phyloP scores from a whole-genome alignment of 164 flowering plant genomes.

The Sedum album region DNA sequence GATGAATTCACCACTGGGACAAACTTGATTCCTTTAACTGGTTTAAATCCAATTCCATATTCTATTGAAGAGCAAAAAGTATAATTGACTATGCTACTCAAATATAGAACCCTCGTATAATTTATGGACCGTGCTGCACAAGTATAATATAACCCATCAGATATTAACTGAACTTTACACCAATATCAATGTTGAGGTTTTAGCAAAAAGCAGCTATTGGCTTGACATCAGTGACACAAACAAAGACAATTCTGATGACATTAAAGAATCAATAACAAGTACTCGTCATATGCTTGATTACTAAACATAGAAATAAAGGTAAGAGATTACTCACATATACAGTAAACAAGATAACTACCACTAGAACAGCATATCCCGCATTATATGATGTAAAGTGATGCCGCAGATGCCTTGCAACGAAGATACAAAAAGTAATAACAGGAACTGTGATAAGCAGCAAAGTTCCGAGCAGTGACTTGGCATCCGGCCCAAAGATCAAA shows the following conservation, averaged over 20 bases:
- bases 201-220: neutral
- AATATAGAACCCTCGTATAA: neutral
- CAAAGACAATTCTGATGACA: neutral
- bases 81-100: neutral
- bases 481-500: constrained; percentile 95
- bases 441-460: constrained; percentile 68
- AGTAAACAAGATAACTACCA: constrained; percentile 59
- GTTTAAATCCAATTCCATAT: neutral
- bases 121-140: too few relatives aligned
- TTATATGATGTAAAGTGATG: constrained; percentile 61
- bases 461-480: constrained; percentile 62
- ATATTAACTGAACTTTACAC: neutral
- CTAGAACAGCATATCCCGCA: constrained; percentile 88
- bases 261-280: constrained; percentile 10
- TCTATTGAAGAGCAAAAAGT: neutral
- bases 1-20: neutral
- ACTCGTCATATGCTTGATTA: neutral
- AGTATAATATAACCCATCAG: neutral
- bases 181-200: neutral
- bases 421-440: constrained; percentile 55
- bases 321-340: constrained; percentile 55
- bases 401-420: constrained; percentile 83
- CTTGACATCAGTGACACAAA: neutral
- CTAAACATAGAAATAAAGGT: neutral
- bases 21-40: neutral